Evolutionary conservation across 352 stramenopile species (phyloP).

Genomic region (Globisporangium barbulae): DNA sequence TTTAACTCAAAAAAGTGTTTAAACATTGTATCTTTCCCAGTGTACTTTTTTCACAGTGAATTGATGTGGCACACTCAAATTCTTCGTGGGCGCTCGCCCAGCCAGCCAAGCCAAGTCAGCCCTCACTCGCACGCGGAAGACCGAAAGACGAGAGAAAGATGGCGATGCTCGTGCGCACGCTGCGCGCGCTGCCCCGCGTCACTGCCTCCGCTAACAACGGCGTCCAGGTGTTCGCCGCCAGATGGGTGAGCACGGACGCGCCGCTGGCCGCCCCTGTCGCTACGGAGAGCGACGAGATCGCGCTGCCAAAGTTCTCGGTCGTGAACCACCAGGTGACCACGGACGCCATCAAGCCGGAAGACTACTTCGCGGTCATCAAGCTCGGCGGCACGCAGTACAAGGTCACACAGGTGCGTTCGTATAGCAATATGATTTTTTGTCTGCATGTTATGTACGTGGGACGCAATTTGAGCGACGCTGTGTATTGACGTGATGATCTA

Average conservation of each 20-base stretch:
- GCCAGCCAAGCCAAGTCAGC: constrained; percentile 1
- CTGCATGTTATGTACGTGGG: background rate
- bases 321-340: constrained; percentile 76
- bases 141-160: constrained; percentile 9
- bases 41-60: too few relatives aligned
- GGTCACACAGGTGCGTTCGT: constrained; percentile 54
- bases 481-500: background rate
- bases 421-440: background rate
- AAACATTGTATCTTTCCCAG: too few relatives aligned
- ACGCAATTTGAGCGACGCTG: background rate
- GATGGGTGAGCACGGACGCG: constrained; percentile 1
- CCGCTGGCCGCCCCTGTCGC: constrained; percentile 10
- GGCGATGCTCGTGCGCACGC: constrained; percentile 11
- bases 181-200: constrained; percentile 7
- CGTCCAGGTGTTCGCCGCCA: background rate
- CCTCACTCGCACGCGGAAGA: background rate
- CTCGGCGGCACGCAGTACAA: constrained; percentile 85
- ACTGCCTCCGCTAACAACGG: background rate
- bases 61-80: background rate
- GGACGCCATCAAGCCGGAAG: constrained; percentile 57
- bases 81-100: background rate
- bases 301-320: constrained; percentile 52
- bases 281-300: constrained; percentile 15
- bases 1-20: too few relatives aligned
- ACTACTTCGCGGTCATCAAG: constrained; percentile 86